A percentile compares a stretch with the other conserved stretches of the same genome.
Evolutionary conservation across 2,329 filamentous ascomycete species (phyloP).

Genomic region (Fusarium tanahbumbuense): DNA sequence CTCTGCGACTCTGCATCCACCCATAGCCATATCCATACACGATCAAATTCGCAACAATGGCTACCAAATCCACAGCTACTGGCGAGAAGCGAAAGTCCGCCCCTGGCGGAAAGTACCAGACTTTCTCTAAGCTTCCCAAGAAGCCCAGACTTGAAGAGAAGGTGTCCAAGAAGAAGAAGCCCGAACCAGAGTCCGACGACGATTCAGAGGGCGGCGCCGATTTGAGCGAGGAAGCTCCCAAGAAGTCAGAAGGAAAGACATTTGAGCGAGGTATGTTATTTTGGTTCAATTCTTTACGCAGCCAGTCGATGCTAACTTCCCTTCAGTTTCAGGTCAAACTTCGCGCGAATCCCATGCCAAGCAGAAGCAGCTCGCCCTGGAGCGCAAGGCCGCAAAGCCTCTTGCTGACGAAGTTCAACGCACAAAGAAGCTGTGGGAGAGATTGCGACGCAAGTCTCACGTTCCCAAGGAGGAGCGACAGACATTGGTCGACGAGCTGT

Average conservation of each 20-base stretch:
- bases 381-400: constrained; percentile 92
- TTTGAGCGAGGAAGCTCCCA: constrained; percentile 56
- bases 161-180: constrained; percentile 53
- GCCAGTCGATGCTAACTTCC: constrained; percentile 14
- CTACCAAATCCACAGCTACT: constrained; percentile 58
- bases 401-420: constrained; percentile 89
- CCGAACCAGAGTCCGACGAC: constrained; percentile 57
- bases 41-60: constrained; percentile 54
- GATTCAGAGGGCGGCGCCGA: constrained; percentile 65
- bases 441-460: constrained; percentile 90
- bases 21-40: constrained; percentile 11
- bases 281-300: neutral
- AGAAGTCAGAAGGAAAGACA: constrained; percentile 55
- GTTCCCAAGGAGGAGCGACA: constrained; percentile 90
- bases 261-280: constrained; percentile 57
- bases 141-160: constrained; percentile 61
- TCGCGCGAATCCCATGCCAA: constrained; percentile 91
- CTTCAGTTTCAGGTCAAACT: constrained; percentile 62
- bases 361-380: constrained; percentile 87
- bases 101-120: constrained; percentile 56
- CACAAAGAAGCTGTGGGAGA: constrained; percentile 97
- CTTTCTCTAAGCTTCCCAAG: constrained; percentile 58
- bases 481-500: constrained; percentile 87
- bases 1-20: constrained; percentile 39
- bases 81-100: constrained; percentile 70